Conservation (phyloP, 2,329 filamentous ascomycete species). For the Dactylellina parvicollis region DNA sequence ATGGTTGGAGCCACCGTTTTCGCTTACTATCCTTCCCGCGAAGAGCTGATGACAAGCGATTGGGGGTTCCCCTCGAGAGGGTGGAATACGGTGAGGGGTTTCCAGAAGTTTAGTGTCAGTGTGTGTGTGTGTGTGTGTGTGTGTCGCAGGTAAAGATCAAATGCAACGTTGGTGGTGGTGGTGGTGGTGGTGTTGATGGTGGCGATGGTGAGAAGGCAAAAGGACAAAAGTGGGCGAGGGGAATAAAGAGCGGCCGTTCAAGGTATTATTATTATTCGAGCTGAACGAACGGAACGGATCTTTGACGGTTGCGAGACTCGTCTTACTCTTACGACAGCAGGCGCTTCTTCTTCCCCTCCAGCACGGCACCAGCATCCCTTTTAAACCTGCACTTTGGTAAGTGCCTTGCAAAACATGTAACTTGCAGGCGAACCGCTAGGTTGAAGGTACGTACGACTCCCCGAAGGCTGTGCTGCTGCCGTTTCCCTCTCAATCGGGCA, state of each 20-base stretch:
- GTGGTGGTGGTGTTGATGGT: constrained; percentile 7
- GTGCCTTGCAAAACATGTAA: constrained; percentile 1
- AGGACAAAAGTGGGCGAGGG: not conserved
- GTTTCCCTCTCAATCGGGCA: constrained; percentile 11
- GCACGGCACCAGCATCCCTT: constrained; percentile 26
- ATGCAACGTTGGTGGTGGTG: not conserved
- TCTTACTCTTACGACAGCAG: constrained; percentile 36
- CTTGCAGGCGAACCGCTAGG: constrained; percentile 22
- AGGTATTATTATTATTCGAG: too few species aligned
- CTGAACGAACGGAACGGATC: too few species aligned
- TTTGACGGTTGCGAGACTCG: too few species aligned
- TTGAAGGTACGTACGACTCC: constrained; percentile 1
- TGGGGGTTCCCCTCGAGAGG: constrained; percentile 44
- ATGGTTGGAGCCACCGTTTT: constrained; percentile 18
- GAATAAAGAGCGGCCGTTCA: not conserved
- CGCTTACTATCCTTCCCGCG: constrained; percentile 14
- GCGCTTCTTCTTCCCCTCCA: too few species aligned
- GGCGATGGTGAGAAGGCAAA: constrained; percentile 14
- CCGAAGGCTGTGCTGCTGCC: constrained; percentile 26
- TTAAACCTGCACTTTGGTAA: constrained; percentile 31
- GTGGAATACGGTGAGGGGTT: constrained; percentile 25
- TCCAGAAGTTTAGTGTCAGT: not conserved
- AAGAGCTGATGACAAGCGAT: constrained; percentile 16
- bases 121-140: not conserved
- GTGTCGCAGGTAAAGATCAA: not conserved